Evolutionary conservation across 371 early-diverging fungal species (phyloP), one percentile per base, ranked within the genome.

Genomic region (Mucor racemosus): DNA sequence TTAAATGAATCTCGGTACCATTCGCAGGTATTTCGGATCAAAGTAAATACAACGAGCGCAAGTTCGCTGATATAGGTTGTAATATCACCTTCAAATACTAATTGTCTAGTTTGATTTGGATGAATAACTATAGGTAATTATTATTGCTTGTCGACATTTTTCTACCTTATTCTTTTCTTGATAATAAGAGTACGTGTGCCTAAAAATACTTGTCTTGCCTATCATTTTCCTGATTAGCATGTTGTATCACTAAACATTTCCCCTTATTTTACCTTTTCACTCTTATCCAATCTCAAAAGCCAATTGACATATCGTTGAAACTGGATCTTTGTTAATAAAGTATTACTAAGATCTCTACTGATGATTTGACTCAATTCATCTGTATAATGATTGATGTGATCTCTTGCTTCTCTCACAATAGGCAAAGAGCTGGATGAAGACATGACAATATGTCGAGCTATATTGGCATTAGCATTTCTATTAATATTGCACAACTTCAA

Each of bases 1-100:
- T 89, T 87, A 75, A 97, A 97, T 5, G 94, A 90, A 39, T 84
- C 88, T 62, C 91, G 86, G 76, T 93, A 97, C 98, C 98, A 97
- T 62, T 95, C 95, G 64, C 95, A 95, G 0, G 97, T 96, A 70
- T 95, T 95, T 67, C 92, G 88, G 67, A 97, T 92, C 65, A 95
- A 74, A 6, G 93, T 86, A 71, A 97, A 97, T 19, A 93, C 91
- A 39, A 95, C 90, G 58, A 94, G 81, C 0, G 96, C 91, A 42
- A 96, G 84, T 71, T 95, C 94, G 58, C 89, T 84, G 39, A 97
- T 91, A 71, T 97, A 94, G 26, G 88, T 77, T 11, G 89, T 76
- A 48, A 94, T 91, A 66, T 95, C 95, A 33, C 94, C 97, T 73
- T 95, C 95, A 58, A 95, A 89, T 40, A 88, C 87, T 48, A 96